phyloP scores from a whole-genome alignment of 768 basidiomycete genomes.

The Russula earlei region DNA sequence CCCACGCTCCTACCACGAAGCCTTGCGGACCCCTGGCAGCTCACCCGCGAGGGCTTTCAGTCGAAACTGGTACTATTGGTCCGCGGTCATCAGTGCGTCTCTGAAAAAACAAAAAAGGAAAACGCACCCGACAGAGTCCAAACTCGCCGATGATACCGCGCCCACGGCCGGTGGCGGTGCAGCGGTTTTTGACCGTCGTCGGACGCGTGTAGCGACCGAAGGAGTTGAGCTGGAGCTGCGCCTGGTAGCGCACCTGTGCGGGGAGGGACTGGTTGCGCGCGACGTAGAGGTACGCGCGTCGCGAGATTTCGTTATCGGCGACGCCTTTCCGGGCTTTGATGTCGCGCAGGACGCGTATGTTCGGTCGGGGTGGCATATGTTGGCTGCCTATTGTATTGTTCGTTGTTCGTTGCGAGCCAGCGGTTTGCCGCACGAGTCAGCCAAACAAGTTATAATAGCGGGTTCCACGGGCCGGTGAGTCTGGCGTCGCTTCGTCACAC shows the following conservation, averaged over 20 bases:
- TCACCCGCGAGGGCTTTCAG: slow-evolving; percentile 74
- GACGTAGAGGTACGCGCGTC: slow-evolving; percentile 87
- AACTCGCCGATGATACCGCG: slow-evolving; percentile 87
- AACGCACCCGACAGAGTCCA: slow-evolving; percentile 65
- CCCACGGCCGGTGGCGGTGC: slow-evolving; percentile 74
- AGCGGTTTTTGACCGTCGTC: slow-evolving; percentile 85
- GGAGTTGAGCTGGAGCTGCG: slow-evolving; percentile 86
- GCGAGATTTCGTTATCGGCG: slow-evolving; percentile 64
- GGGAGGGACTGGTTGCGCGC: slow-evolving; percentile 88
- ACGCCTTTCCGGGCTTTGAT: slow-evolving; percentile 69
- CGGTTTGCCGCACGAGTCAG: too few relatives aligned
- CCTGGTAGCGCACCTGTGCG: slow-evolving; percentile 82
- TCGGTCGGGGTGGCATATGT: slow-evolving; percentile 26
- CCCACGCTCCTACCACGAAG: slow-evolving; percentile 78
- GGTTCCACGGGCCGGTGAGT: too few relatives aligned
- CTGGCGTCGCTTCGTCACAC: too few relatives aligned
- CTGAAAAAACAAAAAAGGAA: background rate
- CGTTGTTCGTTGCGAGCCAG: too few relatives aligned
- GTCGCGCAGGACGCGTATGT: slow-evolving; percentile 58
- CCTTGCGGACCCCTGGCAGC: slow-evolving; percentile 81
- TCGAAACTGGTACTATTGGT: slow-evolving; percentile 76
- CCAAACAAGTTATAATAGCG: slow-evolving; percentile 7
- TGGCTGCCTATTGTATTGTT: too few relatives aligned
- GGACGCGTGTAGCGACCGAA: slow-evolving; percentile 77
- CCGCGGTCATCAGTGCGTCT: background rate